Percentiles rank a stretch among this genome's conserved stretches.
Evolutionary conservation across 495 filamentous ascomycete genomes (phyloP).

Genomic region (Jackrogersella minutella): DNA sequence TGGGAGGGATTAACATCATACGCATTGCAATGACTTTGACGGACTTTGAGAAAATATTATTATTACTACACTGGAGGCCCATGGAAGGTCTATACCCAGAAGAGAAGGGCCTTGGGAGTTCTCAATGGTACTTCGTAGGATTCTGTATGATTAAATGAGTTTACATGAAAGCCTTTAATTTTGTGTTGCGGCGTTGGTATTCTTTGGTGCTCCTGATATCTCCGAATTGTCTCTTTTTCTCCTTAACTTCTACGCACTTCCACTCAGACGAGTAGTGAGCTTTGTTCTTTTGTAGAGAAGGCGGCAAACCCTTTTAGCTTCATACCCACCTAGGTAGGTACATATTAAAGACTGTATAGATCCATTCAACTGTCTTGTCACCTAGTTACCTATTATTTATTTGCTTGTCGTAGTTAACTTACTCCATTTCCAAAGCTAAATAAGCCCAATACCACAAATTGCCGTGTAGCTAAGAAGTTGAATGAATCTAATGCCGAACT

Average conservation of each 20-base stretch:
- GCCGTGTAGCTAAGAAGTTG: too few species aligned
- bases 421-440: too few species aligned
- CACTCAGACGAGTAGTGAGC: constrained; percentile 7
- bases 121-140: constrained; percentile 15
- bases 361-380: too few species aligned
- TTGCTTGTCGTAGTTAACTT: too few species aligned
- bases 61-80: constrained; percentile 4
- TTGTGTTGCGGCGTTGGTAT: constrained; percentile 32
- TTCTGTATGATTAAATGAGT: constrained; percentile 40
- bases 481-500: too few species aligned
- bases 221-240: constrained; percentile 2
- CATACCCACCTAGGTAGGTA: too few species aligned
- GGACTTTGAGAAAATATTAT: constrained; percentile 35
- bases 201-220: constrained; percentile 18
- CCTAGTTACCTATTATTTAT: too few species aligned
- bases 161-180: constrained; percentile 28
- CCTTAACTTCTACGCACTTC: neutral
- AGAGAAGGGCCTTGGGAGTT: constrained; percentile 21
- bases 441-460: too few species aligned
- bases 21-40: constrained; percentile 32
- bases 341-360: too few species aligned
- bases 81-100: constrained; percentile 5
- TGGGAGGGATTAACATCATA: constrained; percentile 31
- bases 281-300: too few species aligned
- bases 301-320: too few species aligned